A percentile compares a stretch with the other conserved stretches of the same genome.
phyloP scores from a whole-genome alignment of 176 grass and related monocot species.

The Melocanna baccifera region DNA sequence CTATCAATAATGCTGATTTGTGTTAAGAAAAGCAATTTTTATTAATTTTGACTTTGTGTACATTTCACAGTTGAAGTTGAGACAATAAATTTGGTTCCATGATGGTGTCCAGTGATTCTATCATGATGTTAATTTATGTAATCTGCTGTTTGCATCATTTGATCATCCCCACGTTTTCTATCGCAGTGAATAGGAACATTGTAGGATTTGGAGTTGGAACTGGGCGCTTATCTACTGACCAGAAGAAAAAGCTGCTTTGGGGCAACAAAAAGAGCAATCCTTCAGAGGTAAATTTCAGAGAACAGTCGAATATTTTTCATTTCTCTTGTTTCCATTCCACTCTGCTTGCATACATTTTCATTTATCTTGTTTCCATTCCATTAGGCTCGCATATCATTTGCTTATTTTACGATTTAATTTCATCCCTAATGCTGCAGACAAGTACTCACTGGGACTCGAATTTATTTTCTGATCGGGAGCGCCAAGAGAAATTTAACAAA shows the following conservation, averaged over 20 bases:
- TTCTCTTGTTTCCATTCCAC: slow-evolving; percentile 1
- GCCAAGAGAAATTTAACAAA: slow-evolving; percentile 98
- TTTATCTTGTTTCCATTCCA: too few species aligned
- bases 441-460: slow-evolving; percentile 68
- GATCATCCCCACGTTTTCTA: not conserved
- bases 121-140: not conserved
- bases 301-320: not conserved
- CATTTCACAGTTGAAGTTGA: not conserved
- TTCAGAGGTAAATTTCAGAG: slow-evolving; percentile 51
- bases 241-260: slow-evolving; percentile 98
- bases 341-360: not conserved
- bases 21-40: too few species aligned
- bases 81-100: not conserved
- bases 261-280: slow-evolving; percentile 79
- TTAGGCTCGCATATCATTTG: not conserved
- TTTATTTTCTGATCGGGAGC: slow-evolving; percentile 79
- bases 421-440: slow-evolving; percentile 36
- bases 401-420: slow-evolving; percentile 15
- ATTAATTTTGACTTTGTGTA: not conserved
- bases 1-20: slow-evolving; percentile 22
- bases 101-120: not conserved
- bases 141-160: slow-evolving; percentile 10
- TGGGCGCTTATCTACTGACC: slow-evolving; percentile 64
- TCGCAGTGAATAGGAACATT: slow-evolving; percentile 86
- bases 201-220: slow-evolving; percentile 52